Conservation (phyloP, 148 eudicot genomes). For the Vaccinium macrocarpon region DNA sequence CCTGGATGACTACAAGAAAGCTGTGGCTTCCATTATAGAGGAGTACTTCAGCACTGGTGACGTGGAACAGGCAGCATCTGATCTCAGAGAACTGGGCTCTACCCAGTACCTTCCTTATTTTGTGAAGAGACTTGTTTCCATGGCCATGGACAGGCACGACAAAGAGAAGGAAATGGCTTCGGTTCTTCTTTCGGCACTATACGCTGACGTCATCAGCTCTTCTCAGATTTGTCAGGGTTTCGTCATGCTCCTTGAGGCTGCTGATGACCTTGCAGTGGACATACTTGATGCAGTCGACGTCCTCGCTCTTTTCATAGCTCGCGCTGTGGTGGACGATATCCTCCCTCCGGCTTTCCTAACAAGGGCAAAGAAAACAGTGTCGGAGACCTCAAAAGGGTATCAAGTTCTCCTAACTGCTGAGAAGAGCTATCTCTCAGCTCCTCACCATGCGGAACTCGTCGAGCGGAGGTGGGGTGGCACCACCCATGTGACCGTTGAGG, state of each 20-base stretch:
- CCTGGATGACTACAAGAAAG: constrained; percentile 91
- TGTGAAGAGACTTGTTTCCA: constrained; percentile 82
- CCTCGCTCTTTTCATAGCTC: constrained; percentile 81
- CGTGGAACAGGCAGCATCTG: constrained; percentile 77
- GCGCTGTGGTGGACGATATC: constrained; percentile 95
- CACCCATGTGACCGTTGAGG: constrained; percentile 84
- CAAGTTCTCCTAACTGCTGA: constrained; percentile 83
- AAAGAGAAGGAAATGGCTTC: constrained; percentile 99
- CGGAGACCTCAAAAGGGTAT: constrained; percentile 64
- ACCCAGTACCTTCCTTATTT: constrained; percentile 87
- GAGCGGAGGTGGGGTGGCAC: constrained; percentile 95
- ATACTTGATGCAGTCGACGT: constrained; percentile 83
- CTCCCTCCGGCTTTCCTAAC: constrained; percentile 89
- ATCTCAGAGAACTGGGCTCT: constrained; percentile 81
- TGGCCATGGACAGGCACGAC: constrained; percentile 96
- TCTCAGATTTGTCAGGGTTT: constrained; percentile 89
- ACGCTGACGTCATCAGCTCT: constrained; percentile 77
- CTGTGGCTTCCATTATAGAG: constrained; percentile 81
- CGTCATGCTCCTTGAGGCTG: constrained; percentile 79
- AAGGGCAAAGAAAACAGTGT: constrained; percentile 56
- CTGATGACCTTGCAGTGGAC: constrained; percentile 89
- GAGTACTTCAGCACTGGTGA: constrained; percentile 82
- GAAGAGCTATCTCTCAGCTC: constrained; percentile 97
- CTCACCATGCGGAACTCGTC: constrained; percentile 96
- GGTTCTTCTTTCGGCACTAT: constrained; percentile 84